Evolutionary conservation across 805 yeast species (phyloP).

Genomic region (Cyberlindnera americana): DNA sequence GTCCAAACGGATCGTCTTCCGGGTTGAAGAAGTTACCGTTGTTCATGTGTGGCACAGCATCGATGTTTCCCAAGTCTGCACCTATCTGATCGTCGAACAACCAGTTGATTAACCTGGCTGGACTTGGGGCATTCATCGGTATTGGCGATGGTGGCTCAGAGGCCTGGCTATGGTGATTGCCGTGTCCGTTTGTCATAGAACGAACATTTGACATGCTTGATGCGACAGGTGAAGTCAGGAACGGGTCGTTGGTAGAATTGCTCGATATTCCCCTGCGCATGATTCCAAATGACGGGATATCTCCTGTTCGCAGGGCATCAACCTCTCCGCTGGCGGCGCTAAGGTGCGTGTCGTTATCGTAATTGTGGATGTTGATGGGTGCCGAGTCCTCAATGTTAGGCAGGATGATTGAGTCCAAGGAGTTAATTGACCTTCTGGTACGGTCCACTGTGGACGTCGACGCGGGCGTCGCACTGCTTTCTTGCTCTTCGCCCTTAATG

Average conservation of each 20-base stretch:
- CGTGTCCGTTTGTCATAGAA: not conserved
- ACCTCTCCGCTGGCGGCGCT: slow-evolving; percentile 31
- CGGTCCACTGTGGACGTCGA: not conserved
- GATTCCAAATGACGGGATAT: not conserved
- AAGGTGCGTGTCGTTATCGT: slow-evolving; percentile 20
- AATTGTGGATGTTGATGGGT: slow-evolving; percentile 23
- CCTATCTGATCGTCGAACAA: slow-evolving; percentile 26
- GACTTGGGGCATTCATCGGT: slow-evolving; percentile 15
- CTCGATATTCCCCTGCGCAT: not conserved
- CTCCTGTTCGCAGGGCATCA: slow-evolving; percentile 19
- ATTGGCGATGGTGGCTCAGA: not conserved
- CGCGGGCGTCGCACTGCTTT: not conserved
- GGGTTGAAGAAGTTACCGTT: slow-evolving; percentile 28
- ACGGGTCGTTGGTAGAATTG: slow-evolving; percentile 1
- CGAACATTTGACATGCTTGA: slow-evolving; percentile 2
- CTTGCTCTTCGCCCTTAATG: not conserved
- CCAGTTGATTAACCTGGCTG: slow-evolving; percentile 28
- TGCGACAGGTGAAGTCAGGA: slow-evolving; percentile 11
- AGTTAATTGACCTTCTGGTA: slow-evolving; percentile 18
- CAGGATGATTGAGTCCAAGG: slow-evolving; percentile 27
- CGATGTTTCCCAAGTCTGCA: slow-evolving; percentile 8
- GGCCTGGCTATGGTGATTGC: not conserved
- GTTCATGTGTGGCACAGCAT: slow-evolving; percentile 19
- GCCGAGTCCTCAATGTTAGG: slow-evolving; percentile 25
- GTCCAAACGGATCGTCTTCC: slow-evolving; percentile 30